Base-by-base conservation (phyloP, 2,329 filamentous ascomycete species). In the Diaporthe eres region DNA sequence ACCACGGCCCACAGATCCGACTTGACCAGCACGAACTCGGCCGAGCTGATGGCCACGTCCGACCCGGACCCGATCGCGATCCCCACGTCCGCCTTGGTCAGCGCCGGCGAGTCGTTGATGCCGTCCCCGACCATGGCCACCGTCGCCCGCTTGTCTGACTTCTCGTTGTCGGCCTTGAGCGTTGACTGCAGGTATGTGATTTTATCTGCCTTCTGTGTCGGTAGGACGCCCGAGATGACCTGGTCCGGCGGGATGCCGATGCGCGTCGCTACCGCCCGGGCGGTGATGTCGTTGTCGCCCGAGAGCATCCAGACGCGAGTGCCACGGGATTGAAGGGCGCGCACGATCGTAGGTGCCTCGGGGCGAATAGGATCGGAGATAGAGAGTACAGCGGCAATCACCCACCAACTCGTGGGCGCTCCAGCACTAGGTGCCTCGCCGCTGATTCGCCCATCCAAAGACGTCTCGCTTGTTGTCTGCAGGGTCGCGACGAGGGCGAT, bases 221-320 rank as follows among this genome's bases (percentile, higher is more conserved):
- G 96, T 15, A 98, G 90, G 6, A 98, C 95, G 78, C 95, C 95
- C 15, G 96, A 95, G 77, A 98, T 94, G 78, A 98, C 93, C 81
- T 97, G 94, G 73, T 87, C 85, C 0, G 87, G 80, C 0, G 91
- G 89, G 78, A 98, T 98, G 31, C 94, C 94, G 25, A 98, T 88
- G 80, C 91, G 91, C 2, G 88, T 85, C 1, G 94, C 96, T 3
- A 98, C 94, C 0, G 95, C 95, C 28, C 89, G 87, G 2, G 96
- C 96, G 0, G 96, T 98, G n/a, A 87, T 92, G n/a, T 88, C 86
- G 81, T 98, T 98, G 86, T 98, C 96, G 42, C 96, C 96, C 0
- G 95, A 97, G 51, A 98, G 92, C 95, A 98, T 97, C 92, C 93
- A 98, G 5, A 98, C 94, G 44, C 92, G 90, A 63, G 94, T 92